Evolutionary conservation across 2,329 filamentous ascomycete species (phyloP), one percentile per base, ranked within the genome.

Genomic region (Fonsecaea pedrosoi): DNA sequence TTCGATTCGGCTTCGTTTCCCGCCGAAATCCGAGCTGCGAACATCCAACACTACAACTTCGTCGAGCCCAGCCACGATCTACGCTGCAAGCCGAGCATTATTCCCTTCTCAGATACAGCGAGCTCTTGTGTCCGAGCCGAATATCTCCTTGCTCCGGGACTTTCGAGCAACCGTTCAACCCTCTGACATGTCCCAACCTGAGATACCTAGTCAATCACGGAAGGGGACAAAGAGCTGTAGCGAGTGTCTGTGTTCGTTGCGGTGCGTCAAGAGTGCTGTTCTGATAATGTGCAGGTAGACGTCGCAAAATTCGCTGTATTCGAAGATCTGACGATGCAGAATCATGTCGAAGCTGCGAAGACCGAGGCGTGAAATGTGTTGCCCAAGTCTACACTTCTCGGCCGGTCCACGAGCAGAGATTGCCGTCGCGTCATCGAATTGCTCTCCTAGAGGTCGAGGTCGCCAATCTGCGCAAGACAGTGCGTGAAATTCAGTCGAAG

Each of bases 341-440:
- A 25, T 55, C 62, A 9, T 70, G 68, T 50, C 68, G 66, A 53
- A 66, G 60, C 18, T 70, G 68, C 42, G 68, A 68, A 54, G 68
- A 70, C 37, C 60, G 65, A 25, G 55, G 48, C n/a, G 30, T 37
- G n/a, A 32, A 32, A 55, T 70, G 68, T 57, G 55, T 68, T 18
- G 59, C 62, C 4, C 68, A 70, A 38, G 37, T 62, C 1, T 57
- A 35, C 57, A 66, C 38, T 64, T 53, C 59, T n/a, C 37, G 50
- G 35, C 40, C 62, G 12, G 32, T 56, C 45, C 53, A 34, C 35
- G 38, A 25, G 48, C 38, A 50, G 12, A 35, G 58, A 35, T 13
- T 64, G 7, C 67, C 54, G 25, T 70, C 68, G 18, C 57, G 61
- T 38, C 54, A 68, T 48, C 65, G 68, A 25, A 61, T 68, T 18